Conservation (phyloP, 768 basidiomycete species). For the Boletus bicolor region DNA sequence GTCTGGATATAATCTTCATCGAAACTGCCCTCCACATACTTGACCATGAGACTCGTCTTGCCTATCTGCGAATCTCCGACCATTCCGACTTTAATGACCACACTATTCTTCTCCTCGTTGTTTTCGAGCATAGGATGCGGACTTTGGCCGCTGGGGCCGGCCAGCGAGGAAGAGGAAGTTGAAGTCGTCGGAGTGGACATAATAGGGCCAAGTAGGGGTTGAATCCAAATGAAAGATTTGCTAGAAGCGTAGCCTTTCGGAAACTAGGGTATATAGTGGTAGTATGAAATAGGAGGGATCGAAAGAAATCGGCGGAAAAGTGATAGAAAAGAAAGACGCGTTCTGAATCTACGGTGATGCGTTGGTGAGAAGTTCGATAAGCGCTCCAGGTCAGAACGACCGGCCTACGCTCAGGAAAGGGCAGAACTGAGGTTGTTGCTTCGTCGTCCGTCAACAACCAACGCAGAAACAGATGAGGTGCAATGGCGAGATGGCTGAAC, state of each 20-base stretch:
- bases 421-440: constrained; percentile 27
- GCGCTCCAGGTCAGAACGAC: constrained; percentile 32
- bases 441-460: constrained; percentile 35
- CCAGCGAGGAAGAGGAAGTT: constrained; percentile 39
- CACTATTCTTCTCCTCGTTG: constrained; percentile 79
- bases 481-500: constrained; percentile 8
- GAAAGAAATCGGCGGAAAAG: constrained; percentile 33
- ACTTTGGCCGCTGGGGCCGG: constrained; percentile 53
- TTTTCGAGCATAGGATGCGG: constrained; percentile 50
- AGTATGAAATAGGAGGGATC: constrained; percentile 24
- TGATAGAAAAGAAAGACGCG: constrained; percentile 38
- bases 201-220: constrained; percentile 15
- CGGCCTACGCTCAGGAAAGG: constrained; percentile 29
- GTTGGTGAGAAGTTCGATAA: constrained; percentile 35
- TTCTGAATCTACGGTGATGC: constrained; percentile 19
- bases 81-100: constrained; percentile 99
- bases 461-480: constrained; percentile 28
- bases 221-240: constrained; percentile 21
- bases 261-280: constrained; percentile 26
- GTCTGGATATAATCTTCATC: constrained; percentile 99
- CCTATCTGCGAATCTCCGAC: constrained; percentile 99
- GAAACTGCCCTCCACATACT: constrained; percentile 98
- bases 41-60: constrained; percentile 99
- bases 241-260: constrained; percentile 19
- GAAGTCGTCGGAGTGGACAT: constrained; percentile 55